These are phyloP conservation scores for Iodosphaeria phyllophila DNA, from an alignment of 2,329 filamentous ascomycete species.

Conservation along the genomic window DNA sequence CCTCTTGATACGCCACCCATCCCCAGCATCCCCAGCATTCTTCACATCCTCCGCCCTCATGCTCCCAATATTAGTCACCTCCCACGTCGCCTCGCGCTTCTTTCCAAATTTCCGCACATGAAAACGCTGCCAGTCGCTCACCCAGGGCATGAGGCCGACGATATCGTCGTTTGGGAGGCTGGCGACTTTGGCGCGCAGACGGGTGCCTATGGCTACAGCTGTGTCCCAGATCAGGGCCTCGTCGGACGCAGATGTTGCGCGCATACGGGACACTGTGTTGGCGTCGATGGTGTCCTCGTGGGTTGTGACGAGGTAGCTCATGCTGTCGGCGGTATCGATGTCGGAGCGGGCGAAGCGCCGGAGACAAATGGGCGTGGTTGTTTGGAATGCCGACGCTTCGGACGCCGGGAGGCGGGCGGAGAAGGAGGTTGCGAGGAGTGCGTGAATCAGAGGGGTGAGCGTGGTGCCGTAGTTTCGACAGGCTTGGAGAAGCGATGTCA, in stretches of 20 bases:
- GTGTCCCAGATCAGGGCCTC: conserved; percentile 21
- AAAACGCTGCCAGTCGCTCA: conserved; percentile 23
- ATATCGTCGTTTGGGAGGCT: conserved; percentile 23
- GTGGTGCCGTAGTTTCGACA: conserved; percentile 23
- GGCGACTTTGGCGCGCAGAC: conserved; percentile 14
- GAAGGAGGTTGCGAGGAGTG: conserved; percentile 22
- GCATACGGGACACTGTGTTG: conserved; percentile 9
- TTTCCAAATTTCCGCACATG: conserved; percentile 22
- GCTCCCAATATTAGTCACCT: conserved; percentile 32
- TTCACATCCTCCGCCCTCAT: conserved; percentile 9
- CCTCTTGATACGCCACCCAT: conserved; percentile 19
- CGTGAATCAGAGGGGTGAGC: conserved; percentile 29
- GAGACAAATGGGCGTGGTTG: conserved; percentile 24
- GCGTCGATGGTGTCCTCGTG: conserved; percentile 14
- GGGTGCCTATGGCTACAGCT: conserved; percentile 16
- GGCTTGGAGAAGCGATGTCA: conserved; percentile 15
- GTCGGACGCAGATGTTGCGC: conserved; percentile 4
- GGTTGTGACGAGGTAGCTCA: conserved; percentile 22
- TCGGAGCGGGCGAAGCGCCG: conserved; percentile 17
- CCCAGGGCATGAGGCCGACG: conserved; percentile 19
- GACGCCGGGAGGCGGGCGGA: conserved; percentile 16
- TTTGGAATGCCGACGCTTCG: conserved; percentile 15
- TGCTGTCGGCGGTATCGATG: conserved; percentile 11
- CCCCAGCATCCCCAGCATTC: conserved; percentile 2
- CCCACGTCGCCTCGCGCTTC: conserved; percentile 24